Percentiles rank a stretch among this genome's conserved stretches.
Conservation (phyloP, 225 moss, liverwort and hornwort species). For the Marchantia polymorpha region DNA sequence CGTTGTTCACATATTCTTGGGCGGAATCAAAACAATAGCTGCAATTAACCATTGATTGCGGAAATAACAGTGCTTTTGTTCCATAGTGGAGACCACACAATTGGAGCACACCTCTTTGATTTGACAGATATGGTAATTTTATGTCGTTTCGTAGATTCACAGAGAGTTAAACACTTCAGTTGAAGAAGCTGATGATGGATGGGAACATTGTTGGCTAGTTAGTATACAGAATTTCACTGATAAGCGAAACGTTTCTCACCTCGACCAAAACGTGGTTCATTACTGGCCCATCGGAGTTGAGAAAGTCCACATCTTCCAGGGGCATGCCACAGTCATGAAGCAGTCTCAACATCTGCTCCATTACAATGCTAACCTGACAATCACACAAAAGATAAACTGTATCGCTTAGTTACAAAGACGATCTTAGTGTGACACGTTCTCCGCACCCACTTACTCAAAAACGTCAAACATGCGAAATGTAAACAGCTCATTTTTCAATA, state of each 20-base stretch:
- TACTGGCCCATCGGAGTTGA: constrained; percentile 85
- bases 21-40: no score
- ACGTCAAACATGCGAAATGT: not conserved
- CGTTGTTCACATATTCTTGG: no score
- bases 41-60: no score
- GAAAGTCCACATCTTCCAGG: constrained; percentile 71
- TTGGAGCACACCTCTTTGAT: no score
- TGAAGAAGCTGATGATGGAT: no score
- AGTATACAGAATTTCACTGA: no score
- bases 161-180: no score
- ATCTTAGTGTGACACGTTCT: not conserved
- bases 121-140: no score
- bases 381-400: not conserved
- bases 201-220: no score
- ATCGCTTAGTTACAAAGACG: not conserved
- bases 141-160: no score
- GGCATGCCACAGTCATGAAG: constrained; percentile 90
- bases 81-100: no score
- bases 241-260: constrained; percentile 31
- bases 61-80: no score
- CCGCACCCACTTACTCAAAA: not conserved
- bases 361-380: constrained; percentile 90
- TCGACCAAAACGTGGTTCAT: constrained; percentile 85
- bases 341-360: constrained; percentile 96
- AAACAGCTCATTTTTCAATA: not conserved